These are phyloP conservation scores for Plasmopara viticola DNA, from an alignment of 352 stramenopile genomes.

Conservation along the genomic window DNA sequence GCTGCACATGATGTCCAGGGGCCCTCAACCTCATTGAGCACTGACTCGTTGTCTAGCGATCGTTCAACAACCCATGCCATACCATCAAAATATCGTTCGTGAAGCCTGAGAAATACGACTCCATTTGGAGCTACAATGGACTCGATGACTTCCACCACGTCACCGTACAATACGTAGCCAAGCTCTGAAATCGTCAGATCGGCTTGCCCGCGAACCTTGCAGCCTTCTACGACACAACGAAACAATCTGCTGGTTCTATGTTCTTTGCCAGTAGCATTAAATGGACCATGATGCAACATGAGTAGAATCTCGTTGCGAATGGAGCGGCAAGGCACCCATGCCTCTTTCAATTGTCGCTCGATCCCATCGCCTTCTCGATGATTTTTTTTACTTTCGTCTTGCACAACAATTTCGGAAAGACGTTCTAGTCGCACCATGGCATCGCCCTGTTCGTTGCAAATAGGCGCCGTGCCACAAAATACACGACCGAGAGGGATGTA, in stretches of 20 bases:
- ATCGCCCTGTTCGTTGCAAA: conserved; percentile 72
- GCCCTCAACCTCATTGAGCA: conserved; percentile 54
- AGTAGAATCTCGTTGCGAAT: conserved; percentile 71
- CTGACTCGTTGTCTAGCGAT: conserved; percentile 70
- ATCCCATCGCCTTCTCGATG: conserved; percentile 9
- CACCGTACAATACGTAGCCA: conserved; percentile 67
- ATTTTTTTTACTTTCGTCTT: conserved; percentile 12
- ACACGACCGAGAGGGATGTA: conserved; percentile 58
- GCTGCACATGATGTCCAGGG: conserved; percentile 24
- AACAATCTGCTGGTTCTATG: conserved; percentile 28
- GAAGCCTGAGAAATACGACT: conserved; percentile 55
- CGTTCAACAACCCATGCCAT: conserved; percentile 65
- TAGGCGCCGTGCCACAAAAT: conserved; percentile 43
- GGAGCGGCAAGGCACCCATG: conserved; percentile 65
- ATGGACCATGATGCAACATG: conserved; percentile 50
- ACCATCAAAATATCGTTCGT: conserved; percentile 66
- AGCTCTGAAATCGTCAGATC: conserved; percentile 58
- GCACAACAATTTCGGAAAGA: conserved; percentile 30
- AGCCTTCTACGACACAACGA: conserved; percentile 71
- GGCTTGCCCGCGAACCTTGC: conserved; percentile 46
- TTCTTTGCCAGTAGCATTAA: conserved; percentile 5
- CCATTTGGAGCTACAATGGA: conserved; percentile 35
- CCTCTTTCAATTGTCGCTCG: conserved; percentile 26
- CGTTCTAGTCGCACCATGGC: conserved; percentile 63
- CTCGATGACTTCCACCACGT: conserved; percentile 68